phyloP scores from a whole-genome alignment of 2,329 filamentous ascomycete genomes.

The Eutypella sp. region DNA sequence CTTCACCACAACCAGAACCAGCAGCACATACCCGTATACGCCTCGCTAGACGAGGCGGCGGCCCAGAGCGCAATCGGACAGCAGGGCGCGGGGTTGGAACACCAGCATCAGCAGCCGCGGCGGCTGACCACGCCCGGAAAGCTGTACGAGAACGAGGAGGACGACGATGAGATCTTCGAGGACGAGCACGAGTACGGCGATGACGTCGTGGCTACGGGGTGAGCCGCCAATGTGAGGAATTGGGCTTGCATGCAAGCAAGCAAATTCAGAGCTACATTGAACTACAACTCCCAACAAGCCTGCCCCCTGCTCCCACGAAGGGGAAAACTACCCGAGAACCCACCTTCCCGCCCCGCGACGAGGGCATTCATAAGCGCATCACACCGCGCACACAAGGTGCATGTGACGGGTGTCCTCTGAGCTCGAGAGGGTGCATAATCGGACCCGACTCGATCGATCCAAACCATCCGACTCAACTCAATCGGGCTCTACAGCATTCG shows the following conservation, averaged over 20 bases:
- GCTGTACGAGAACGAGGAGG: conserved; percentile 30
- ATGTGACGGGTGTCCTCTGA: too few species aligned
- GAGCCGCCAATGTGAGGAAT: neutral
- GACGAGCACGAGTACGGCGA: conserved; percentile 10
- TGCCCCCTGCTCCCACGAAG: too few species aligned
- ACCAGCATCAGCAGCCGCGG: conserved; percentile 12
- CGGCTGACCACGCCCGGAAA: conserved; percentile 25
- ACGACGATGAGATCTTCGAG: conserved; percentile 30
- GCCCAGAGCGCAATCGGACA: conserved; percentile 18
- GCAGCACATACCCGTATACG: conserved; percentile 24
- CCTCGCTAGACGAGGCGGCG: conserved; percentile 27
- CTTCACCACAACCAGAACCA: conserved; percentile 17
- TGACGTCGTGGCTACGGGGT: conserved; percentile 1
- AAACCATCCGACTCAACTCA: too few species aligned
- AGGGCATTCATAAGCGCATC: too few species aligned
- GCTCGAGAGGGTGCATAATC: too few species aligned
- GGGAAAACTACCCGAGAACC: too few species aligned
- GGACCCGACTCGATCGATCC: too few species aligned
- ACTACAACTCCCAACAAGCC: too few species aligned
- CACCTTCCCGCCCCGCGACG: too few species aligned
- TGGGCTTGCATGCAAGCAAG: neutral
- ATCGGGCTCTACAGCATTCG: too few species aligned
- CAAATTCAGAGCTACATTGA: neutral
- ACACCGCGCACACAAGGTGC: too few species aligned
- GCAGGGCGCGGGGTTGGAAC: conserved; percentile 14